Base-by-base conservation (phyloP, 169 alveolate species). In the Plasmodium sp. region DNA sequence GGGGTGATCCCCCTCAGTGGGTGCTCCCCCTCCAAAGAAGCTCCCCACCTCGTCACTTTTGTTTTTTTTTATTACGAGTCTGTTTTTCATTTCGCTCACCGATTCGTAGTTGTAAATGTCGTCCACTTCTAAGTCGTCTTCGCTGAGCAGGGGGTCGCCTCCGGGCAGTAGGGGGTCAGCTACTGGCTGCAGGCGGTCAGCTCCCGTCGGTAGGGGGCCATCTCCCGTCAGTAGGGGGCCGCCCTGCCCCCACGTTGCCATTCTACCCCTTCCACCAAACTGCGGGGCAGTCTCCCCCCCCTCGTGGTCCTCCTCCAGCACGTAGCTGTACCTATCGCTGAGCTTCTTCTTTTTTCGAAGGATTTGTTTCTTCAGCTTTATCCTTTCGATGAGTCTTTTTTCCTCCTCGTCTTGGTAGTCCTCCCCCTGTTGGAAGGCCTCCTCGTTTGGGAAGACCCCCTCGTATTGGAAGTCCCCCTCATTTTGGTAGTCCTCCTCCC, bases 71-170 rank as follows among this genome's bases (percentile, higher is more conserved):
- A 92, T 71, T 51, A 92, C 71, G 5, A 92, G 51, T 34, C 92
- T 81, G 14, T 92, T 81, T 39, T 92, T 92, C 81, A 92, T 71
- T 43, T 88, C 95, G 6, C 27, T 73, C 3, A 92, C 9, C 9
- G 95, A 81, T 82, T 92, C 95, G 31, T 92, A 92, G 43, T 92
- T 81, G 62, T 92, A 92, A 7, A 83, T 58, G 16, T 92, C 95
- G 12, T 92, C 95, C 18, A 81, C 36, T 14, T 81, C 92, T 3
- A 81, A 41, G 54, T 92, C 95, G 51, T 92, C 95, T 71, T 79
- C 91, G n/a, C 5, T 51, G 3, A 9, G 31, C 9, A 9, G 31
- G 2, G 6, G 3, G 16, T 77, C 45, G 2, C 33, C 48, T n/a
- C 9, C 75, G 18, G 72, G 4, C 7, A 39, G 9, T 2, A 5